These are phyloP conservation scores for Ormosia emarginata DNA, from an alignment of 306 rosid genomes.

Conservation along the genomic window DNA sequence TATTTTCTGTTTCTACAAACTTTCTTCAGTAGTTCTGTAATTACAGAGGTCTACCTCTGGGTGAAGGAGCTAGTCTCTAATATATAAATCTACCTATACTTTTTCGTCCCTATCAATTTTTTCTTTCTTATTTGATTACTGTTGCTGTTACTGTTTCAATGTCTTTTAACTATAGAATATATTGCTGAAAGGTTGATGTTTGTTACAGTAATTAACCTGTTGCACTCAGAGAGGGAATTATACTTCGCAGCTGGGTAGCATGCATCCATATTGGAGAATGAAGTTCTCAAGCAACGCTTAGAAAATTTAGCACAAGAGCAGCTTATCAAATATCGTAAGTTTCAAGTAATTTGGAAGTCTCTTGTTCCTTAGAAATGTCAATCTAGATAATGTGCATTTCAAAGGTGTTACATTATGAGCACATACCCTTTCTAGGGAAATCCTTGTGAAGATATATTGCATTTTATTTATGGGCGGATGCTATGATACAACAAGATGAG, in stretches of 20 bases:
- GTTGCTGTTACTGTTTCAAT: not conserved
- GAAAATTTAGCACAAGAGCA: conserved; percentile 93
- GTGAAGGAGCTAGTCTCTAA: no score
- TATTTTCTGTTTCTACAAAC: no score
- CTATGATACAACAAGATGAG: no score
- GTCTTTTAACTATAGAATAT: conserved; percentile 2
- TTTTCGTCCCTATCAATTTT: no score
- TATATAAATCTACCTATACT: no score
- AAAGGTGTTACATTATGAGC: conserved; percentile 4
- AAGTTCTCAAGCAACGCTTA: conserved; percentile 90
- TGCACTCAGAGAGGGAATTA: not conserved
- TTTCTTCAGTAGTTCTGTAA: no score
- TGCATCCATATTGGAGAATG: conserved; percentile 33
- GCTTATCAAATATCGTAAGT: conserved; percentile 83
- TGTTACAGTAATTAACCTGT: conserved; percentile 14
- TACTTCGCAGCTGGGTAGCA: conserved; percentile 11
- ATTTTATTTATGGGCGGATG: no score
- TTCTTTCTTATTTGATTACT: not conserved
- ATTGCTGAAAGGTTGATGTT: conserved; percentile 22
- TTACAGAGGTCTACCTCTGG: no score
- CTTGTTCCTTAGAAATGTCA: no score
- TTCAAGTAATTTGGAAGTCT: no score
- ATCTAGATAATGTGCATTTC: not conserved
- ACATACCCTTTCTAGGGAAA: no score
- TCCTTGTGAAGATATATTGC: not conserved